Evolutionary conservation across 306 rosid species (phyloP).

Genomic region (Lathyrus tuberosus): DNA sequence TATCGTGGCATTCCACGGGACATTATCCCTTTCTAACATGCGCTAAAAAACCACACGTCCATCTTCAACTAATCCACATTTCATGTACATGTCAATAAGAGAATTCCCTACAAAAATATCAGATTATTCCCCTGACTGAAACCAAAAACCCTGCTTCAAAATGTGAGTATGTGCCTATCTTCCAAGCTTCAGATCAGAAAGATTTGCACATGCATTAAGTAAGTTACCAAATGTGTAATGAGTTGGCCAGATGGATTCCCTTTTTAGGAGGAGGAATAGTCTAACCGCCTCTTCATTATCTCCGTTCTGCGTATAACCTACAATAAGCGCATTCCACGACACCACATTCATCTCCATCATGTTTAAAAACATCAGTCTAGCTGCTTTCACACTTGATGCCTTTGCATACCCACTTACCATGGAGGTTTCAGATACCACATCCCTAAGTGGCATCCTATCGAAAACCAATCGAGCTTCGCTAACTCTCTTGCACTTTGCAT

Average conservation of each 20-base stretch:
- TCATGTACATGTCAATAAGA: slow-evolving; percentile 63
- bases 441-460: slow-evolving; percentile 56
- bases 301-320: slow-evolving; percentile 62
- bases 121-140: slow-evolving; percentile 52
- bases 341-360: slow-evolving; percentile 63
- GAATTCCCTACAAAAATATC: slow-evolving; percentile 64
- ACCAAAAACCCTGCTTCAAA: slow-evolving; percentile 59
- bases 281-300: slow-evolving; percentile 60
- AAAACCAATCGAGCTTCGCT: slow-evolving; percentile 55
- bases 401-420: slow-evolving; percentile 65
- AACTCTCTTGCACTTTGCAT: slow-evolving; percentile 58
- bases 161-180: slow-evolving; percentile 60
- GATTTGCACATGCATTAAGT: slow-evolving; percentile 63
- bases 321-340: slow-evolving; percentile 64
- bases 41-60: slow-evolving; percentile 47
- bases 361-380: slow-evolving; percentile 57
- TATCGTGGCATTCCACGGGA: slow-evolving; percentile 68
- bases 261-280: slow-evolving; percentile 58
- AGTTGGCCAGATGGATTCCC: slow-evolving; percentile 65
- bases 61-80: slow-evolving; percentile 62
- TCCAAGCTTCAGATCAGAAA: slow-evolving; percentile 58
- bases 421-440: slow-evolving; percentile 64
- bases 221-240: slow-evolving; percentile 67
- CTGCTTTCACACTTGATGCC: slow-evolving; percentile 55
- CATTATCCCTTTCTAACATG: slow-evolving; percentile 62